Evolutionary conservation across 768 basidiomycete genomes (phyloP).

Genomic region (Harrya chromipes): DNA sequence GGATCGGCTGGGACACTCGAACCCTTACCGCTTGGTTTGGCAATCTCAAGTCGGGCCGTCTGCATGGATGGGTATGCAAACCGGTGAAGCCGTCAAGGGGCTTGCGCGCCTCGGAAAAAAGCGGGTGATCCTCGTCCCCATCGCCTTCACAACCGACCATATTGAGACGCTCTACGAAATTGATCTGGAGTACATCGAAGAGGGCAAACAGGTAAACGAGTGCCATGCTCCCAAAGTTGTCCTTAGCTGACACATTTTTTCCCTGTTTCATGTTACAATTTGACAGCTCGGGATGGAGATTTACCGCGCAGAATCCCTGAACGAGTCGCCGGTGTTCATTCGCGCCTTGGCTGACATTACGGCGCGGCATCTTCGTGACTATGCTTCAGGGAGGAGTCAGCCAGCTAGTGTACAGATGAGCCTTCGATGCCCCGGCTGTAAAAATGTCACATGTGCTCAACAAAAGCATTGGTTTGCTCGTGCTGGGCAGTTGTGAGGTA

Average conservation of each 20-base stretch:
- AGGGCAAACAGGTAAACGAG: constrained; percentile 79
- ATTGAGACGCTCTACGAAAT: constrained; percentile 98
- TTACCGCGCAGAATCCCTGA: constrained; percentile 85
- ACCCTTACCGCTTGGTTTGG: constrained; percentile 95
- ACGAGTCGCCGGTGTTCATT: constrained; percentile 95
- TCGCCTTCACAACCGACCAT: constrained; percentile 98
- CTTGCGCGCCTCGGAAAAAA: constrained; percentile 74
- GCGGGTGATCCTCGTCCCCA: constrained; percentile 81
- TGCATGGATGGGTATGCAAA: constrained; percentile 99
- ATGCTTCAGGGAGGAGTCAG: constrained; percentile 49
- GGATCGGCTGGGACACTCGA: constrained; percentile 73
- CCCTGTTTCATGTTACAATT: constrained; percentile 4
- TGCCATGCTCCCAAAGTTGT: not conserved
- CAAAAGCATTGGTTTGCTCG: constrained; percentile 89
- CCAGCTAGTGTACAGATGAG: constrained; percentile 76
- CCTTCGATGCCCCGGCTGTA: constrained; percentile 93
- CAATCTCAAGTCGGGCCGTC: constrained; percentile 97
- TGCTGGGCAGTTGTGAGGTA: constrained; percentile 53
- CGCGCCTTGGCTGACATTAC: constrained; percentile 92
- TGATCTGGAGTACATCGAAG: constrained; percentile 89
- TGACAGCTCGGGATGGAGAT: constrained; percentile 86
- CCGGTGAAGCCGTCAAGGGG: constrained; percentile 86
- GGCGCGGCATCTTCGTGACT: constrained; percentile 70
- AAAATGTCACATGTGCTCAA: constrained; percentile 78
- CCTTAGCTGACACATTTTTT: constrained; percentile 1